phyloP scores from a whole-genome alignment of 495 filamentous ascomycete species.

The Thozetella sp. region DNA sequence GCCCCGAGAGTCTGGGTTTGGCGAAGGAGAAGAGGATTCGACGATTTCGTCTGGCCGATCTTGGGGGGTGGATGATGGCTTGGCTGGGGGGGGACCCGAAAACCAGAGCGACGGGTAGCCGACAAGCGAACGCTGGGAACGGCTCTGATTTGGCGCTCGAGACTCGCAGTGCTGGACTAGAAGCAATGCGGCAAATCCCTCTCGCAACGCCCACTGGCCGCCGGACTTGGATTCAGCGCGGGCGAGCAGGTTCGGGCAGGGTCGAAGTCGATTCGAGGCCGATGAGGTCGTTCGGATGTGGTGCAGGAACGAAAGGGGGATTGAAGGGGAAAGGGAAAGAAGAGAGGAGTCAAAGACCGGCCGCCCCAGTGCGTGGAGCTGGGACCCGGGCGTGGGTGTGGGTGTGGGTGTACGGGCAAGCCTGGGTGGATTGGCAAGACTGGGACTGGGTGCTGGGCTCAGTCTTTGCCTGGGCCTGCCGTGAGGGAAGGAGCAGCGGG shows the following conservation, averaged over 20 bases:
- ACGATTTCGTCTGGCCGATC: background rate
- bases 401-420: no score
- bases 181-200: no score
- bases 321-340: background rate
- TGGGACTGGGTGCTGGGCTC: no score
- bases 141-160: background rate
- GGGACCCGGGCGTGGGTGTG: background rate
- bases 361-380: background rate
- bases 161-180: no score
- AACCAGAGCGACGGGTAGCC: constrained; percentile 1
- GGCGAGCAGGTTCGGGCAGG: background rate
- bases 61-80: background rate
- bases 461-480: no score
- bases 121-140: background rate
- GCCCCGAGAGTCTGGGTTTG: background rate
- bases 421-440: no score
- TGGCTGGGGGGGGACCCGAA: background rate
- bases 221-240: background rate
- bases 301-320: background rate
- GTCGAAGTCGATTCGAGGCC: no score
- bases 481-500: no score
- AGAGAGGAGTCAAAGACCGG: background rate
- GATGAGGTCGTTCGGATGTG: background rate
- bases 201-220: background rate
- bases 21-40: background rate